Evolutionary conservation across 1,284 basidiomycete genomes (phyloP).

Genomic region (Tilletia caries): DNA sequence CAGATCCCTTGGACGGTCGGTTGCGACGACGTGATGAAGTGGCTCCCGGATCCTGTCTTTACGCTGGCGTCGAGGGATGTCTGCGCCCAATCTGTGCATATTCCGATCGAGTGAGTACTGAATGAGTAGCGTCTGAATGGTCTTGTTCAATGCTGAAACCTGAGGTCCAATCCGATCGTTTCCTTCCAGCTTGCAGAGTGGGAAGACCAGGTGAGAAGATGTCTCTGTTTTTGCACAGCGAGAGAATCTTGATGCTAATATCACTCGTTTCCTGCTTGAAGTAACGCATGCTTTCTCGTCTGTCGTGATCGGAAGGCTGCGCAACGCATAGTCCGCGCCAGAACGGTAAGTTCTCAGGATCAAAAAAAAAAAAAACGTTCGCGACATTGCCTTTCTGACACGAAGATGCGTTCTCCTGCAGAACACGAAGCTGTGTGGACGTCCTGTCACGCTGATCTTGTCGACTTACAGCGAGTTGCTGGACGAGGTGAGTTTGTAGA

Average conservation of each 20-base stretch:
- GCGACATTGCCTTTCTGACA: background rate
- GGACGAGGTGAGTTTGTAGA: constrained; percentile 4
- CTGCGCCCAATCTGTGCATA: constrained; percentile 8
- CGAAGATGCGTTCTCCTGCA: background rate
- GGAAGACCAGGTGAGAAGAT: constrained; percentile 11
- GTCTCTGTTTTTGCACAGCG: too few species aligned
- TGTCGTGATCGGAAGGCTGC: constrained; percentile 10
- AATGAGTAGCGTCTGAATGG: background rate
- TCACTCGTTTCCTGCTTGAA: background rate
- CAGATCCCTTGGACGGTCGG: constrained; percentile 18
- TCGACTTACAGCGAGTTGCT: constrained; percentile 11
- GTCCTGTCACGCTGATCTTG: constrained; percentile 17
- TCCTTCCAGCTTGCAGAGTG: constrained; percentile 9
- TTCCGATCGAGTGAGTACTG: constrained; percentile 16
- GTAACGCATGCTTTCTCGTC: constrained; percentile 14
- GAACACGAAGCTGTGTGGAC: constrained; percentile 14
- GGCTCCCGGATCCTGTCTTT: constrained; percentile 12
- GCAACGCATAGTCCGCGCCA: constrained; percentile 1
- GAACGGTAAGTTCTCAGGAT: constrained; percentile 5
- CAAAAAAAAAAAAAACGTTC: background rate
- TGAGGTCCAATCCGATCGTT: background rate
- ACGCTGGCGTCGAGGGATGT: background rate
- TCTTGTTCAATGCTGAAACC: background rate
- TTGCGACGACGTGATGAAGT: constrained; percentile 6
- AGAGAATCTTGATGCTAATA: background rate